Evolutionary conservation across 768 basidiomycete genomes (phyloP).

Genomic region (Lactifluus rugatus): DNA sequence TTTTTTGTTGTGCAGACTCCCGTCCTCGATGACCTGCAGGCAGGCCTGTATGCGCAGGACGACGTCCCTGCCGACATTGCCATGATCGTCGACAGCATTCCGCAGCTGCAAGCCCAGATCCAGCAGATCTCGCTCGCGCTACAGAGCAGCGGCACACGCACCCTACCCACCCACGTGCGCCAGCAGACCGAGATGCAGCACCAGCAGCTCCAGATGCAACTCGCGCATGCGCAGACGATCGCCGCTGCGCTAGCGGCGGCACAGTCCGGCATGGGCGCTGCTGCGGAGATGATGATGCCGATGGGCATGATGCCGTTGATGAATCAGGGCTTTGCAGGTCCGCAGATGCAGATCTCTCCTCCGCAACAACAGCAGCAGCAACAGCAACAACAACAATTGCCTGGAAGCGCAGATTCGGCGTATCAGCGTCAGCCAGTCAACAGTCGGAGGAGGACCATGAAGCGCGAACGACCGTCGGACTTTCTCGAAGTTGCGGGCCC

Average conservation of each 20-base stretch:
- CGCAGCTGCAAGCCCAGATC: constrained; percentile 79
- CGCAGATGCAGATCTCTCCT: constrained; percentile 16
- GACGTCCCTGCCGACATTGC: constrained; percentile 58
- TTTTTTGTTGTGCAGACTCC: constrained; percentile 11
- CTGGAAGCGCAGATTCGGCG: constrained; percentile 66
- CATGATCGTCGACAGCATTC: constrained; percentile 63
- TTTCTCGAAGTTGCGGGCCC: constrained; percentile 57
- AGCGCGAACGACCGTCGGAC: constrained; percentile 77
- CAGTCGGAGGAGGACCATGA: constrained; percentile 65
- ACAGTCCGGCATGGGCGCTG: constrained; percentile 26
- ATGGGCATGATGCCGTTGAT: constrained; percentile 20
- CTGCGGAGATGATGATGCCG: constrained; percentile 31
- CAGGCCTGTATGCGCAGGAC: constrained; percentile 64
- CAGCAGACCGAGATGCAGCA: constrained; percentile 78
- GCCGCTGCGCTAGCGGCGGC: constrained; percentile 44
- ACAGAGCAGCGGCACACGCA: constrained; percentile 57
- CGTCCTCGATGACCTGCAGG: constrained; percentile 21
- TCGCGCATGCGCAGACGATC: constrained; percentile 70
- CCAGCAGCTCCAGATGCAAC: constrained; percentile 68
- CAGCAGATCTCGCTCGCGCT: constrained; percentile 71
- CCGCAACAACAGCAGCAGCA: constrained; percentile 30
- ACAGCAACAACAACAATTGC: constrained; percentile 53
- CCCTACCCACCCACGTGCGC: constrained; percentile 60
- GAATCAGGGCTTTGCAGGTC: constrained; percentile 12
- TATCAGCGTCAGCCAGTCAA: constrained; percentile 80